Conservation (phyloP, 192 early-diverging fungal genomes). For the Coemansia sp. region DNA sequence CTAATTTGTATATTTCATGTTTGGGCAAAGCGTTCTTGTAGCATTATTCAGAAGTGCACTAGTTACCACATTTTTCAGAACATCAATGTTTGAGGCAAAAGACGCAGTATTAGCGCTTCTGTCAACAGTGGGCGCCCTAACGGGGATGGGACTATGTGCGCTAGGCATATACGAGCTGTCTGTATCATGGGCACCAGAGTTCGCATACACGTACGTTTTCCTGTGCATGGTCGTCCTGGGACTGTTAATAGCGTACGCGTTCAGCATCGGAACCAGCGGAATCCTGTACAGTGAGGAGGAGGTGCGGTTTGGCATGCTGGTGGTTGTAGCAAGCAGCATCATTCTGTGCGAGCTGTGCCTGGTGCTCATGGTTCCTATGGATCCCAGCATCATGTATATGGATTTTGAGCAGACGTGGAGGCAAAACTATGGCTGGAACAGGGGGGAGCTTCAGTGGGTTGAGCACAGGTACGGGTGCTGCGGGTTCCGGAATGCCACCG, state of each 20-base stretch:
- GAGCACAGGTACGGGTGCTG: constrained; percentile 56
- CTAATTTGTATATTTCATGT: no score
- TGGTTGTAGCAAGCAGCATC: not conserved
- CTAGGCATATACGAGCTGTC: constrained; percentile 9
- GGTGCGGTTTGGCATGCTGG: constrained; percentile 15
- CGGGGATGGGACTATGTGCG: constrained; percentile 10
- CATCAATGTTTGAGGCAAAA: not conserved
- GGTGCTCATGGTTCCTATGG: constrained; percentile 16
- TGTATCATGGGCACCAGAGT: not conserved
- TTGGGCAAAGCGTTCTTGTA: not conserved
- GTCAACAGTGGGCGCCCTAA: not conserved
- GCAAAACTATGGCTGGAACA: constrained; percentile 41
- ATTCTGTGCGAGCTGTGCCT: constrained; percentile 32
- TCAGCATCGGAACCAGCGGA: constrained; percentile 10
- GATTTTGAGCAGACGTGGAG: constrained; percentile 50
- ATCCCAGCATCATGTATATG: constrained; percentile 11
- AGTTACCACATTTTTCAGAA: not conserved
- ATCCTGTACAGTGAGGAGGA: constrained; percentile 1
- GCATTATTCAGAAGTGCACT: not conserved
- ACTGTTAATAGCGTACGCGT: not conserved
- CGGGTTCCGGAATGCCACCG: constrained; percentile 35
- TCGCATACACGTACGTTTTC: not conserved
- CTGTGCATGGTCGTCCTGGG: constrained; percentile 13
- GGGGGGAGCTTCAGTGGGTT: constrained; percentile 37
- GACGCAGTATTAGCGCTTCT: not conserved